Evolutionary conservation across 371 early-diverging fungal genomes (phyloP), one percentile per base, ranked within the genome.

Genomic region (Lichtheimia ramosa): DNA sequence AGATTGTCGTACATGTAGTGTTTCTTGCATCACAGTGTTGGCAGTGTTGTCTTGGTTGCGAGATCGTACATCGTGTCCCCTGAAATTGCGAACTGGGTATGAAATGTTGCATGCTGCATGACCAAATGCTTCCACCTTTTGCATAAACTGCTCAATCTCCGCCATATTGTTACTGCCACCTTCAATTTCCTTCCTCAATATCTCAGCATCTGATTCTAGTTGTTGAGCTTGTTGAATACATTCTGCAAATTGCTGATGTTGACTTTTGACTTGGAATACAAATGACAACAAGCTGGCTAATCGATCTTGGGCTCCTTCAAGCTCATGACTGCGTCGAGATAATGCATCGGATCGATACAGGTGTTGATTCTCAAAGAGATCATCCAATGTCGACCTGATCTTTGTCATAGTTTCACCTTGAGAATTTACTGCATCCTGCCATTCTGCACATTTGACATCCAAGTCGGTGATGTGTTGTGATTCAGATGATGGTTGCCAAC

Each of bases 1-100:
- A 1, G 63, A 23, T 13, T 62, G 56, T 12, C 77, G 72, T n/a
- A 66, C 66, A 12, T 63, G 51, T 18, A 74, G 48, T 41, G 69
- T 64, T 3, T 75, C 79, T 10, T 56, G 63, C 21, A 75, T 43
- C 15, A 54, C 56, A 7, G 43, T 48, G 39, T 71, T 75, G 41
- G 71, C 58, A 13, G 52, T 48, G 2, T 52, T 51, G 41, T 75
- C 73, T 6, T 62, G 53, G 7, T 34, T 49, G n/a, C 58, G 59
- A 5, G 60, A 51, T 5, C 49, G 28, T 2, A 62, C 43, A 41
- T 69, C 68, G 23, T 59, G 51, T 14, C 56, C 60, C 10, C 43
- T 23, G 24, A 54, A 56, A 8, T 59, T 53, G 25, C 72, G 70
- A 2, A 69, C 58, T n/a, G 75, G 75, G 24, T 62, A 69, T 0